Percentiles rank a stretch among this genome's conserved stretches.
phyloP scores from a whole-genome alignment of 2,329 filamentous ascomycete genomes.

The Fusarium metavorans region DNA sequence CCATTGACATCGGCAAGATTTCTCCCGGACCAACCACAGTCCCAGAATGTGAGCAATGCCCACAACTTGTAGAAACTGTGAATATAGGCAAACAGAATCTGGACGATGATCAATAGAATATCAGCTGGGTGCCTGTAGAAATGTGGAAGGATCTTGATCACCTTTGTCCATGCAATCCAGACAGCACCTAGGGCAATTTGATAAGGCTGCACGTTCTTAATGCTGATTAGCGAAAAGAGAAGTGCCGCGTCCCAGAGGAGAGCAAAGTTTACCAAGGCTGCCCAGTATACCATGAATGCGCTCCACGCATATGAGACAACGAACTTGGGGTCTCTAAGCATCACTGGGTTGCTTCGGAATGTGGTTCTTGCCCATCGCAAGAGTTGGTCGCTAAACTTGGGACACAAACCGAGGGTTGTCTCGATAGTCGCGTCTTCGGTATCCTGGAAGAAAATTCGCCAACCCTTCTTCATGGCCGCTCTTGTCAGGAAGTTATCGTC shows the following conservation, averaged over 20 bases:
- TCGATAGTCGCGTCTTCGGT: conserved; percentile 59
- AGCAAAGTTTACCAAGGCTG: conserved; percentile 67
- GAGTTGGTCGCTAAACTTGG: conserved; percentile 65
- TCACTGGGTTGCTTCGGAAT: conserved; percentile 66
- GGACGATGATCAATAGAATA: conserved; percentile 60
- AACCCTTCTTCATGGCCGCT: conserved; percentile 62
- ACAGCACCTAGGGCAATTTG: conserved; percentile 32
- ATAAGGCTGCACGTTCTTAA: not conserved
- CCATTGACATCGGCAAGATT: conserved; percentile 43
- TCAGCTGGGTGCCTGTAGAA: conserved; percentile 65
- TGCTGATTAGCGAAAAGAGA: conserved; percentile 44
- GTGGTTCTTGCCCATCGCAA: conserved; percentile 69
- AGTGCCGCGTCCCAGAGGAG: conserved; percentile 63
- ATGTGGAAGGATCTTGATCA: conserved; percentile 67
- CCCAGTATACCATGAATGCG: conserved; percentile 67
- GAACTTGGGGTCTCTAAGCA: conserved; percentile 57
- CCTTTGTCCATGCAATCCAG: conserved; percentile 69
- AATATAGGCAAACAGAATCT: conserved; percentile 67
- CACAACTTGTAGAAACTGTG: conserved; percentile 70
- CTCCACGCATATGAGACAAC: conserved; percentile 54
- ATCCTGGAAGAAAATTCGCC: conserved; percentile 67
- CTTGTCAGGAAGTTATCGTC: conserved; percentile 74
- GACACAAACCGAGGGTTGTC: conserved; percentile 63
- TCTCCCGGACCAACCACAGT: conserved; percentile 54
- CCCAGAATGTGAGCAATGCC: conserved; percentile 64